Conservation (phyloP, 805 yeast species). For the Saccharomycopsis sp. region DNA sequence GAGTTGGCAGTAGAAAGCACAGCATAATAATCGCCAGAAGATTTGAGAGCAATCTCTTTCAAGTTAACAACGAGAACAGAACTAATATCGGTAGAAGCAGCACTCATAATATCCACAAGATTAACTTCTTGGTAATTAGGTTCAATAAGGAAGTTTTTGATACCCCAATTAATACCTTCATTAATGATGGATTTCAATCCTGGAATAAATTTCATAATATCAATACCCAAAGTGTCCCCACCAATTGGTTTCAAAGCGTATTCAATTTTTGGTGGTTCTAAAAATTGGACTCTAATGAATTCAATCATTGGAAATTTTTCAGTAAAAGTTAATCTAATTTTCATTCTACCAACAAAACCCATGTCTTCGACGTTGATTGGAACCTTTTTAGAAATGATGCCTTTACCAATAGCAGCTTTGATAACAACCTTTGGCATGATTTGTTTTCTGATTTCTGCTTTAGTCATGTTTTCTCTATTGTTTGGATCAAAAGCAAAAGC, state of each 20-base stretch:
- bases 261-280: slow-evolving; percentile 72
- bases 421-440: slow-evolving; percentile 73
- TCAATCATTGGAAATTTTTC: slow-evolving; percentile 71
- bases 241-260: slow-evolving; percentile 79
- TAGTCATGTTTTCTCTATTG: slow-evolving; percentile 78
- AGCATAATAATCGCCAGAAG: slow-evolving; percentile 51
- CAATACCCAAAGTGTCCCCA: slow-evolving; percentile 81
- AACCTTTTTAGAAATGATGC: slow-evolving; percentile 61
- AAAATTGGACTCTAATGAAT: slow-evolving; percentile 55
- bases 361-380: slow-evolving; percentile 78
- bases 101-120: slow-evolving; percentile 60
- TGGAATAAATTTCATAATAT: slow-evolving; percentile 75
- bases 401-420: slow-evolving; percentile 75
- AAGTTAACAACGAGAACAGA: slow-evolving; percentile 62
- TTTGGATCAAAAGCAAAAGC: slow-evolving; percentile 71
- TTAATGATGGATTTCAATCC: slow-evolving; percentile 69
- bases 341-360: slow-evolving; percentile 63
- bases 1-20: slow-evolving; percentile 34
- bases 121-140: slow-evolving; percentile 72
- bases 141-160: slow-evolving; percentile 71
- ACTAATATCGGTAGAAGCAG: slow-evolving; percentile 52
- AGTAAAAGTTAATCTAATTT: slow-evolving; percentile 44
- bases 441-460: slow-evolving; percentile 56
- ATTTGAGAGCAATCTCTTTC: slow-evolving; percentile 36
- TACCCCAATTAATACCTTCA: slow-evolving; percentile 53